Evolutionary conservation across 306 rosid genomes (phyloP).

Genomic region (Dryas drummondii): DNA sequence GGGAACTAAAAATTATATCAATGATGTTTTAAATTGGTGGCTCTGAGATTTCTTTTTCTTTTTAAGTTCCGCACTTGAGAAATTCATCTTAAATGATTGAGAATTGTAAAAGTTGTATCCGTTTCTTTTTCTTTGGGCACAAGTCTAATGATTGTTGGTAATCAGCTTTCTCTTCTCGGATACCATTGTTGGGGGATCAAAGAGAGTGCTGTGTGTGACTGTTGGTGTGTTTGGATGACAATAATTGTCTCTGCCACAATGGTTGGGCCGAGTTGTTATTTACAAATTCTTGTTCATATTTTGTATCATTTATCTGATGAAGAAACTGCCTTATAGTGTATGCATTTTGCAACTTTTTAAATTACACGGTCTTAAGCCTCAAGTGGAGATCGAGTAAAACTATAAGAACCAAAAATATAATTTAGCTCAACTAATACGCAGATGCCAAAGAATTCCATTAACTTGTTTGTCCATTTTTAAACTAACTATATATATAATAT

Average conservation of each 20-base stretch:
- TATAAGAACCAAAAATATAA: too few relatives aligned
- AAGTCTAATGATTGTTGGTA: background rate
- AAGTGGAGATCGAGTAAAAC: too few relatives aligned
- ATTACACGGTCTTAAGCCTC: too few relatives aligned
- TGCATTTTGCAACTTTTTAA: too few relatives aligned
- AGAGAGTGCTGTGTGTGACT: background rate
- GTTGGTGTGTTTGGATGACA: background rate
- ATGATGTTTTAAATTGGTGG: slow-evolving; percentile 28
- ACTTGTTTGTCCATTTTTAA: too few relatives aligned
- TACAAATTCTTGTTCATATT: too few relatives aligned
- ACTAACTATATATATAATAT: too few relatives aligned
- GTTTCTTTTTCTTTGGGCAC: background rate
- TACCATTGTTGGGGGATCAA: background rate
- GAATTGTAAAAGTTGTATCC: slow-evolving; percentile 23
- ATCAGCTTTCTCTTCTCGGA: background rate
- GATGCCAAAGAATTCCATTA: too few relatives aligned
- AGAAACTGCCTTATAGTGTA: too few relatives aligned
- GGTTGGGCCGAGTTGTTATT: background rate
- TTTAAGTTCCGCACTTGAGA: slow-evolving; percentile 1
- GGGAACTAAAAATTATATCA: slow-evolving; percentile 34
- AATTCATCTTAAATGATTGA: slow-evolving; percentile 7
- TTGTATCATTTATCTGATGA: too few relatives aligned
- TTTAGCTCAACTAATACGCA: too few relatives aligned
- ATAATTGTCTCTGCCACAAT: background rate
- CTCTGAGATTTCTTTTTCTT: slow-evolving; percentile 28